Percentiles rank a stretch among this genome's conserved stretches.
Conservation (phyloP, 805 yeast genomes). For the Pichia paraexigua region DNA sequence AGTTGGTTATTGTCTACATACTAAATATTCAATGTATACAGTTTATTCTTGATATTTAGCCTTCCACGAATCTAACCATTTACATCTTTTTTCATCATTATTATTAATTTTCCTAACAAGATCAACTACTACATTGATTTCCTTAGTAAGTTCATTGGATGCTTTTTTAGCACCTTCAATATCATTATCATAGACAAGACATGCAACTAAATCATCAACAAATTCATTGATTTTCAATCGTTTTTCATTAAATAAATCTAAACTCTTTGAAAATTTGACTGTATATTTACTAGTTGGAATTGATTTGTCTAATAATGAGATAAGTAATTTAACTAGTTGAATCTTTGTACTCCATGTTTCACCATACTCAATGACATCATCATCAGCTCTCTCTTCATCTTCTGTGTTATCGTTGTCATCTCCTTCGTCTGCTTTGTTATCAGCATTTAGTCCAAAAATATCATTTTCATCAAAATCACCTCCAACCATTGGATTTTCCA, state of each 20-base stretch:
- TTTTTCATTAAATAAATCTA: conserved; percentile 40
- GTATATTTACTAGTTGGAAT: conserved; percentile 33
- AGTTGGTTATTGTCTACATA: no score
- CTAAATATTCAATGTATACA: neutral
- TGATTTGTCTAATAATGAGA: conserved; percentile 52
- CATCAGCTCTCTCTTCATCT: conserved; percentile 22
- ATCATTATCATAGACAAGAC: conserved; percentile 39
- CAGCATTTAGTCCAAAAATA: conserved; percentile 35
- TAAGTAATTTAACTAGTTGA: conserved; percentile 48
- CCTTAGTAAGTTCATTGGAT: conserved; percentile 14
- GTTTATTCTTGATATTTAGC: conserved; percentile 31
- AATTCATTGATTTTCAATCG: conserved; percentile 37
- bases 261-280: conserved; percentile 29
- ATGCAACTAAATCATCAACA: conserved; percentile 54
- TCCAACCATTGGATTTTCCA: conserved; percentile 43
- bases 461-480: conserved; percentile 33
- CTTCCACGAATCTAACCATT: conserved; percentile 52
- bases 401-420: conserved; percentile 17
- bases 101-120: conserved; percentile 41
- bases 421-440: conserved; percentile 13
- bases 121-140: conserved; percentile 24
- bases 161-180: conserved; percentile 29
- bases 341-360: conserved; percentile 44
- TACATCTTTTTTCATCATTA: conserved; percentile 42
- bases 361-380: conserved; percentile 27